These are phyloP conservation scores for Phoma sp. DNA, from an alignment of 2,329 filamentous ascomycete genomes.

Conservation along the genomic window DNA sequence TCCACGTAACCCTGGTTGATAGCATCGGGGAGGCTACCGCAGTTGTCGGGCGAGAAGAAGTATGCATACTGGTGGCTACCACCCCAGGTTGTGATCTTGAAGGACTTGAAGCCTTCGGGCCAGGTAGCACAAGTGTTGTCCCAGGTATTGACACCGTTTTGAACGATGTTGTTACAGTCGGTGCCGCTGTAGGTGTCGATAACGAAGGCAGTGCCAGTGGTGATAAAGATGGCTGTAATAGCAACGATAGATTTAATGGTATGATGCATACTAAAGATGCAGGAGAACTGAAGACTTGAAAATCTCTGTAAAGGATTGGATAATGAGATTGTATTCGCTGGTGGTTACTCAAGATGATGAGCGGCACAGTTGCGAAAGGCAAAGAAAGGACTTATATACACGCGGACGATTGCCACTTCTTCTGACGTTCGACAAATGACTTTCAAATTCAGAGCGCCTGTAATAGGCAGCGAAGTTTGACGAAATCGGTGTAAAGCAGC, in stretches of 20 bases:
- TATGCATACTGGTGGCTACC: conserved; percentile 8
- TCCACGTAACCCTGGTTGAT: conserved; percentile 5
- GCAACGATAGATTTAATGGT: background rate
- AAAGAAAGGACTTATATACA: too few relatives aligned
- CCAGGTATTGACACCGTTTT: conserved; percentile 14
- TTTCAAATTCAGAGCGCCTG: too few relatives aligned
- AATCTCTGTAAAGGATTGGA: too few relatives aligned
- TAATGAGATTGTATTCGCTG: too few relatives aligned
- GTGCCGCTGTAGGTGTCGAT: background rate
- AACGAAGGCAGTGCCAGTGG: background rate
- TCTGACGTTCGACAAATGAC: too few relatives aligned
- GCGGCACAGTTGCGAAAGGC: too few relatives aligned
- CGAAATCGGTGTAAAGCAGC: too few relatives aligned
- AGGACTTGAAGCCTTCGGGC: conserved; percentile 11
- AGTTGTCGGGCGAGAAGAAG: conserved; percentile 11
- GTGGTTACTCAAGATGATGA: too few relatives aligned
- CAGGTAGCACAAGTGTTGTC: conserved; percentile 20
- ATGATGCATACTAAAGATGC: background rate
- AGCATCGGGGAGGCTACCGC: conserved; percentile 9
- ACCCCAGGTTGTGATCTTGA: conserved; percentile 10
- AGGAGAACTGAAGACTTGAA: too few relatives aligned
- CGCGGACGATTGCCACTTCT: too few relatives aligned
- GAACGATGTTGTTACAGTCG: background rate
- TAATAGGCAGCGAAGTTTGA: too few relatives aligned
- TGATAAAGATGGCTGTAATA: background rate